Base-by-base conservation (phyloP, 139 green algal genomes). In the Deuterostichococcus epilithicus region DNA sequence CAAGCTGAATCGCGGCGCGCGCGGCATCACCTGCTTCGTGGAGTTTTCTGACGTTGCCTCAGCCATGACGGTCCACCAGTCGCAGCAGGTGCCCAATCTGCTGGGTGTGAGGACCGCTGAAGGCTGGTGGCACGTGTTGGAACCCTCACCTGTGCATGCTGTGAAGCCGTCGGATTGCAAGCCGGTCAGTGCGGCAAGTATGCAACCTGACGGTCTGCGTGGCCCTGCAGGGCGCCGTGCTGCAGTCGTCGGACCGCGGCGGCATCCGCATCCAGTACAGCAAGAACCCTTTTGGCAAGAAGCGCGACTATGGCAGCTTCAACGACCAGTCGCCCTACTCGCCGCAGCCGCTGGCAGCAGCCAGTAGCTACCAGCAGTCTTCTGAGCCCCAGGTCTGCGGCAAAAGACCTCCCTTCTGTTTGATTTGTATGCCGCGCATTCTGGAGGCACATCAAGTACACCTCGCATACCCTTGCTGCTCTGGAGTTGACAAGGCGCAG, bases 211-310 rank as follows among this genome's bases (percentile, higher is more conserved):
- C 45, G 13, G 45, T 60, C 45, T 18, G 13, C 45, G 13, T 13
- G 45, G 45, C 15, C 15, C 30, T 72, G 30, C 80, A 91, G 78
- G 86, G 88, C 22, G 88, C 86, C 26, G 83, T 96, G 39, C 86
- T 97, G 60, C 32, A 65, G 1, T 88, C 87, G n/a, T 94, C 86
- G 34, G 92, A 97, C 75, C 82, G 92, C 13, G 93, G 93, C 45
- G 88, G 88, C 60, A 95, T 97, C 67, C 88, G 93, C 58, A 90
- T 97, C 73, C 92, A 97, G 86, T 97, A 88, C 86, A 90, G 77
- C 76, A 94, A 94, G 59, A 98, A 97, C 82, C 94, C 93, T 4
- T 97, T 94, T 74, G 92, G 92, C 37, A 88, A 87, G 70, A 97
- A 97, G 85, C 83, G 91, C 1, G 92, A 96, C 71, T 70, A 65